Conservation (phyloP, 2,329 filamentous ascomycete genomes). For the Metarhizium anisopliae region DNA sequence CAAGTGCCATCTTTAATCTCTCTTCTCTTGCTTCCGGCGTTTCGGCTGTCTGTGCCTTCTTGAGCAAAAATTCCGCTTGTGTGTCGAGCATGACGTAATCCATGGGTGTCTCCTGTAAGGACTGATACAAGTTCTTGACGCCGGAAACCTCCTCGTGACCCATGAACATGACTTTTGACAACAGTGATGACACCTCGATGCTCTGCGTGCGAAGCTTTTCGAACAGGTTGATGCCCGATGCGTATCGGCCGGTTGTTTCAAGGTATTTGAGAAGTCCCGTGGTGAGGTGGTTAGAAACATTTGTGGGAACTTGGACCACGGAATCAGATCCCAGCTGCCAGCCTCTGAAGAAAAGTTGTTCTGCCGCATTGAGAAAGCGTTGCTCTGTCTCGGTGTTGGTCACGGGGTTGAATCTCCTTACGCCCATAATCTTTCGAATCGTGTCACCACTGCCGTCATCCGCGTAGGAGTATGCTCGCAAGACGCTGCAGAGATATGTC, state of each 20-base stretch:
- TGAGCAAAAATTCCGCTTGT: slow-evolving; percentile 83
- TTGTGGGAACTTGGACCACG: slow-evolving; percentile 93
- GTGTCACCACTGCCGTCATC: slow-evolving; percentile 91
- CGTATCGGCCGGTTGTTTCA: slow-evolving; percentile 85
- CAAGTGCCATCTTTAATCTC: slow-evolving; percentile 76
- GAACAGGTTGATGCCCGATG: slow-evolving; percentile 94
- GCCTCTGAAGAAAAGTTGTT: slow-evolving; percentile 92
- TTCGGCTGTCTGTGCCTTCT: slow-evolving; percentile 58
- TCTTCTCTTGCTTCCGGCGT: slow-evolving; percentile 49
- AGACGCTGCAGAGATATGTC: slow-evolving; percentile 90
- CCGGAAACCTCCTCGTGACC: slow-evolving; percentile 97
- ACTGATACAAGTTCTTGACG: slow-evolving; percentile 77
- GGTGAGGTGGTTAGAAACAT: slow-evolving; percentile 91
- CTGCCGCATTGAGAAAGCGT: slow-evolving; percentile 86
- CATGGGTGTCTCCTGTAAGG: slow-evolving; percentile 88
- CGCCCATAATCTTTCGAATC: slow-evolving; percentile 95
- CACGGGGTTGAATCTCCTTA: slow-evolving; percentile 92
- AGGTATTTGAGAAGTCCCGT: slow-evolving; percentile 93
- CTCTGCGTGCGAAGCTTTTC: slow-evolving; percentile 89
- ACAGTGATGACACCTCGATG: slow-evolving; percentile 84
- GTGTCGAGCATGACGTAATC: slow-evolving; percentile 95
- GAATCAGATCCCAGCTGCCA: slow-evolving; percentile 96
- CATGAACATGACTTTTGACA: slow-evolving; percentile 86
- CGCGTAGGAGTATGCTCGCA: slow-evolving; percentile 92
- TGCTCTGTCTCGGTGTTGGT: slow-evolving; percentile 98